Evolutionary conservation across 768 basidiomycete species (phyloP).

Genomic region (Mycena galericulata): DNA sequence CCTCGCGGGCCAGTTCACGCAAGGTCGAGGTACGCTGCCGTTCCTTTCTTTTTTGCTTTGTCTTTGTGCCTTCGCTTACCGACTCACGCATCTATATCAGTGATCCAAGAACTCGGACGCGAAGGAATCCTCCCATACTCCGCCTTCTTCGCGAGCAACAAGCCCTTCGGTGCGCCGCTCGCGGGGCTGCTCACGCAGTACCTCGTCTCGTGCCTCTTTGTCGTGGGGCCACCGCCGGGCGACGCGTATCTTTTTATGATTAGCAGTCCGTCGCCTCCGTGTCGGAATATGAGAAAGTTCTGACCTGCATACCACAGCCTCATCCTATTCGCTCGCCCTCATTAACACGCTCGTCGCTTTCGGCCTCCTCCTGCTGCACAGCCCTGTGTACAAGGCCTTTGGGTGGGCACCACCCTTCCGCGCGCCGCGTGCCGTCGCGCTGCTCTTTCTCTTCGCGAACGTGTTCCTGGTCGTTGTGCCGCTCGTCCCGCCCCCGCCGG

Average conservation of each 20-base stretch:
- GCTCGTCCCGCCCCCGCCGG: constrained; percentile 69
- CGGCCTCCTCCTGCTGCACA: constrained; percentile 74
- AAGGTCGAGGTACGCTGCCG: constrained; percentile 66
- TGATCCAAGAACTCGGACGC: constrained; percentile 79
- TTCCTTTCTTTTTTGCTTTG: neutral
- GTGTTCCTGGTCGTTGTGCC: constrained; percentile 73
- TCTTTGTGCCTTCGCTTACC: no score
- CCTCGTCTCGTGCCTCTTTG: constrained; percentile 64
- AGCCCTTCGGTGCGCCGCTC: constrained; percentile 76
- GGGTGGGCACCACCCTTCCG: constrained; percentile 77
- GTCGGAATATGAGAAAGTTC: no score
- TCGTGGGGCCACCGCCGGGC: constrained; percentile 72
- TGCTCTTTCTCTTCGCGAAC: constrained; percentile 74
- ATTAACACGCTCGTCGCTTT: constrained; percentile 71
- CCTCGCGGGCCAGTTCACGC: constrained; percentile 71
- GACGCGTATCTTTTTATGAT: constrained; percentile 82
- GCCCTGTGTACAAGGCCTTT: constrained; percentile 53
- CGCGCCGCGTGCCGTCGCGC: constrained; percentile 60
- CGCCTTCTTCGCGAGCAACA: constrained; percentile 75
- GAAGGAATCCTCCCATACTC: constrained; percentile 79
- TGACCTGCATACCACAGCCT: no score
- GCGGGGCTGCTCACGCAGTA: constrained; percentile 74
- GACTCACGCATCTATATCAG: constrained; percentile 46
- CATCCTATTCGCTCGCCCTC: constrained; percentile 67
- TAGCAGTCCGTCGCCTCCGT: constrained; percentile 57